Evolutionary conservation across 2,329 filamentous ascomycete species (phyloP), one percentile per base, ranked within the genome.

Genomic region (Talaromyces sp.): DNA sequence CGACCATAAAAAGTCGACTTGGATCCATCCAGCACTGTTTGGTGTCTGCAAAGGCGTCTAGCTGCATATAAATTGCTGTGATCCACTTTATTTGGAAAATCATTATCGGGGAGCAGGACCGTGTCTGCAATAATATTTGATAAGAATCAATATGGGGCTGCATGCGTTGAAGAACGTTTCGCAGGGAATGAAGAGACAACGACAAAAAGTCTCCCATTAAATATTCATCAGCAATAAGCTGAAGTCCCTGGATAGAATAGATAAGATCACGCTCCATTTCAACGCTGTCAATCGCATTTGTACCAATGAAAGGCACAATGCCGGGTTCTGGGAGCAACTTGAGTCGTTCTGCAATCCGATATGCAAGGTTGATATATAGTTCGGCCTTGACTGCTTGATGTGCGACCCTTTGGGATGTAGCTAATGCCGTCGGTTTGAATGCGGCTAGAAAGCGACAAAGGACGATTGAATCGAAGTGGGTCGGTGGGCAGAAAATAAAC

Each of bases 401-500:
- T 17, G 47, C 33, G 29, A 47, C 33, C 14, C 46, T 33, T 36
- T 55, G 56, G 8, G 56, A 54, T 16, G 27, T 50, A 17, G 43
- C 46, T 19, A 57, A 19, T 11, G 50, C 56, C 9, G 58, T 58
- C 16, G 58, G 58, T 9, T 33, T 52, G 47, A 52, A 58, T 7
- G 54, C 46, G 19, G 56, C 51, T 13, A 56, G 17, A 16, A 61
- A 41, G 51, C 54, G 43, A 51, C 56, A 29, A 10, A 51, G 19
- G 51, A 56, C 4, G 35, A 60, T 30, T 1, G 58, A 58, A 37
- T 58, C 56, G 19, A 14, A 44, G 22, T 61, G 56, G 2, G 35
- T 58, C 2, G 56, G 53, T n/a, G 58, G 53, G 13, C 43, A 49
- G 40, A 61, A 56, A 7, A 58, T 58, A 14, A 61, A 56, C 20